Percentiles rank a stretch among this genome's conserved stretches.
Conservation (phyloP, 495 filamentous ascomycete species). For the Lepidopterella palustris region DNA sequence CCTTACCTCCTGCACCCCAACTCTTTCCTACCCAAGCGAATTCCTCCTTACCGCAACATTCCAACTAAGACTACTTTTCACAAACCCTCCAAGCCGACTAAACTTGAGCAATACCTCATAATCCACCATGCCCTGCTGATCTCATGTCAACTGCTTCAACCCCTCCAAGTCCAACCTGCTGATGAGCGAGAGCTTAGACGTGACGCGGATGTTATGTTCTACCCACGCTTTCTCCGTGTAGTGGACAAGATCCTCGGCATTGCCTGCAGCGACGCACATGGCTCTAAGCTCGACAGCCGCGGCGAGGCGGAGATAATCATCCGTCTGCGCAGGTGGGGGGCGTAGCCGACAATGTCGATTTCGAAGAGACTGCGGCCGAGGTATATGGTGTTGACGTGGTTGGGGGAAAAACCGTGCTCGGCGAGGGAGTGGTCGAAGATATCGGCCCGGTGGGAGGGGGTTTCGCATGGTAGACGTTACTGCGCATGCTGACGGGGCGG, state of each 20-base stretch:
- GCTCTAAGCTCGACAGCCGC: constrained; percentile 8
- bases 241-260: constrained; percentile 16
- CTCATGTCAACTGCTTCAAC: constrained; percentile 27
- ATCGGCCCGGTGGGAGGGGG: background rate
- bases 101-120: constrained; percentile 37
- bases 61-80: constrained; percentile 35
- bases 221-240: constrained; percentile 17
- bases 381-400: background rate
- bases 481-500: background rate
- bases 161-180: constrained; percentile 22
- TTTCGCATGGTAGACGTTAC: background rate
- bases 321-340: background rate
- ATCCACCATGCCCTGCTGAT: constrained; percentile 38
- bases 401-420: background rate
- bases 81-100: constrained; percentile 31
- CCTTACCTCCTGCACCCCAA: background rate
- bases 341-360: background rate
- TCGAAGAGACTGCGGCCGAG: background rate
- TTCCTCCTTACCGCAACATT: constrained; percentile 36
- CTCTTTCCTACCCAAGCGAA: background rate
- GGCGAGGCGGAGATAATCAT: background rate
- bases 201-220: constrained; percentile 28
- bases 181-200: constrained; percentile 18
- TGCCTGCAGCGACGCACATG: constrained; percentile 34
- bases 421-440: background rate